These are phyloP conservation scores for Penicillium oxalicum DNA, from an alignment of 2,329 filamentous ascomycete species.

Conservation along the genomic window DNA sequence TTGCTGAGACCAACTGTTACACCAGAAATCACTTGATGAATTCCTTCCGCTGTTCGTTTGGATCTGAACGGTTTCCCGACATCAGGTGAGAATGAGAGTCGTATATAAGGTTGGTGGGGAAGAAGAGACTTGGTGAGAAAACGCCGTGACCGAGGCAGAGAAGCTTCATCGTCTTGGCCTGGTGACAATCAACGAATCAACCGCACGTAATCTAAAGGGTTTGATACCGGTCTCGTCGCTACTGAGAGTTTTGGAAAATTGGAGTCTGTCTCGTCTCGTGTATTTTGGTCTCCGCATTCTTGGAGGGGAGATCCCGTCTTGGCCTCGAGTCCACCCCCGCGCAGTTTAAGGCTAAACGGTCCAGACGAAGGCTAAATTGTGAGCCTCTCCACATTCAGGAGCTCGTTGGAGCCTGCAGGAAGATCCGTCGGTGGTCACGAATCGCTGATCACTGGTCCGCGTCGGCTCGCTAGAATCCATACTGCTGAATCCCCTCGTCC, in stretches of 20 bases:
- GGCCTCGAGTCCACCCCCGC: too few species aligned
- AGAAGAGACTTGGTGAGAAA: background rate
- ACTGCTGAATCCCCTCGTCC: too few species aligned
- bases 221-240: conserved; percentile 2
- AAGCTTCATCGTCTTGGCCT: background rate
- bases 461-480: too few species aligned
- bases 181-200: background rate
- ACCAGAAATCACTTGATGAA: too few species aligned
- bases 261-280: background rate
- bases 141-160: background rate
- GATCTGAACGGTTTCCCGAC: background rate
- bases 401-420: too few species aligned
- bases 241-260: background rate
- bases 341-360: too few species aligned
- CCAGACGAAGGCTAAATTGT: too few species aligned
- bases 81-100: background rate
- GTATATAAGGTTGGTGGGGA: background rate
- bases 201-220: conserved; percentile 1
- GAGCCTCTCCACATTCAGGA: too few species aligned
- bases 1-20: background rate
- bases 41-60: too few species aligned
- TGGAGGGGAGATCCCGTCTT: background rate
- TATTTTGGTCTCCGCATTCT: background rate
- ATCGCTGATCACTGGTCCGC: too few species aligned
- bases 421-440: too few species aligned